Conservation (phyloP, 2,329 filamentous ascomycete species). For the Calonectria leucothoes region DNA sequence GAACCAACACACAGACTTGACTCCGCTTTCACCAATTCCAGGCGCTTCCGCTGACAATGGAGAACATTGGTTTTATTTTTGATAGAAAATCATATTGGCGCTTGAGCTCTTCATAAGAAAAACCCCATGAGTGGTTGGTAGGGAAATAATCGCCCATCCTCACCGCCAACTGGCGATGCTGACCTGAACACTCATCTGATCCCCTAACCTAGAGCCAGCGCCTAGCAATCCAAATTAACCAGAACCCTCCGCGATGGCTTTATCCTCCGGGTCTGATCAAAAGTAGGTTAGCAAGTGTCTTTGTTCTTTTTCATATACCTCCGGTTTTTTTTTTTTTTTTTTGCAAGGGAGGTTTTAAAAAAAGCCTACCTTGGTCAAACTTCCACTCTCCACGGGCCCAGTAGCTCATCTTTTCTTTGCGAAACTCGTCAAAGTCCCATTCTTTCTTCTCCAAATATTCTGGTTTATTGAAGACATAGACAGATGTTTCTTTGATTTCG, state of each 20-base stretch:
- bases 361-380: constrained; percentile 52
- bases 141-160: neutral
- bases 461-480: constrained; percentile 72
- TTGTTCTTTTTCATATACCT: neutral
- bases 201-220: constrained; percentile 22
- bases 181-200: neutral
- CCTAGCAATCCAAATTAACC: constrained; percentile 28
- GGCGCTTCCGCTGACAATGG: constrained; percentile 4
- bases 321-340: too few relatives aligned
- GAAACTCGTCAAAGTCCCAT: constrained; percentile 91
- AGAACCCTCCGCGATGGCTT: constrained; percentile 17
- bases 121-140: constrained; percentile 18
- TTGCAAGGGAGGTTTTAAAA: neutral
- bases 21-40: neutral
- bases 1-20: neutral
- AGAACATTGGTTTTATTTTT: neutral
- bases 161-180: constrained; percentile 28
- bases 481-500: constrained; percentile 64
- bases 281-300: constrained; percentile 17
- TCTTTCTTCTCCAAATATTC: constrained; percentile 74
- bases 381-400: constrained; percentile 66
- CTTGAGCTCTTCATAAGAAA: neutral
- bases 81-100: neutral
- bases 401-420: constrained; percentile 73
- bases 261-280: constrained; percentile 36